Percentiles rank a stretch among this genome's conserved stretches.
Conservation (phyloP, 371 early-diverging fungal species). For the Lichtheimia hyalospora region DNA sequence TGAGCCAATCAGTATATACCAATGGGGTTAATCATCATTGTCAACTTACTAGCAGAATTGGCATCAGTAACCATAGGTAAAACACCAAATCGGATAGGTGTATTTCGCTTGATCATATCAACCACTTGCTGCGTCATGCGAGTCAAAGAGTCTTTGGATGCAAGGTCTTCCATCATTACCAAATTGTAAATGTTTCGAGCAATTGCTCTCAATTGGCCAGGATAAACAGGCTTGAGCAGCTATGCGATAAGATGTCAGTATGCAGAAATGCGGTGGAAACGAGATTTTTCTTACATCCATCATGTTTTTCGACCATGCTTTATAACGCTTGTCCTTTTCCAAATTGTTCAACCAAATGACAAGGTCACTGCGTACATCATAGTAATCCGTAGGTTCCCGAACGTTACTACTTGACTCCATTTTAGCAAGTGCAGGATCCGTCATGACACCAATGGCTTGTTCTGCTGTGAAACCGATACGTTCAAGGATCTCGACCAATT, state of each 20-base stretch:
- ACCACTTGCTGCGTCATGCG: constrained; percentile 55
- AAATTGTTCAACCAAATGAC: constrained; percentile 91
- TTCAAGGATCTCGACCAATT: constrained; percentile 45
- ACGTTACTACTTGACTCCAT: constrained; percentile 7
- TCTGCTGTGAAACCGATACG: constrained; percentile 49
- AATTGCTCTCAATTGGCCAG: constrained; percentile 75
- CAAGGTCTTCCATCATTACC: constrained; percentile 70
- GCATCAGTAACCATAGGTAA: constrained; percentile 59
- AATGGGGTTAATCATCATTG: neutral
- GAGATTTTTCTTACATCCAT: constrained; percentile 33
- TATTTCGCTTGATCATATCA: constrained; percentile 57
- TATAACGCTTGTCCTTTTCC: constrained; percentile 79
- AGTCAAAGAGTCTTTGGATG: constrained; percentile 44
- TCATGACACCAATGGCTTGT: constrained; percentile 70
- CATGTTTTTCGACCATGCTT: constrained; percentile 63
- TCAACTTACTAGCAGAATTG: constrained; percentile 23
- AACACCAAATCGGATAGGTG: constrained; percentile 86
- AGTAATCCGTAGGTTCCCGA: constrained; percentile 38
- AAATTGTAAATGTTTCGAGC: constrained; percentile 71
- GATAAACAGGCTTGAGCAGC: constrained; percentile 56
- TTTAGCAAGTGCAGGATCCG: constrained; percentile 37
- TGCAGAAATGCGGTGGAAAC: neutral
- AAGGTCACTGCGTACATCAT: constrained; percentile 76
- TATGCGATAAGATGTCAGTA: constrained; percentile 4
- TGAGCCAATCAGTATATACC: neutral